Base-by-base conservation (phyloP, 2,329 filamentous ascomycete species). In the Xylaria polymorpha region DNA sequence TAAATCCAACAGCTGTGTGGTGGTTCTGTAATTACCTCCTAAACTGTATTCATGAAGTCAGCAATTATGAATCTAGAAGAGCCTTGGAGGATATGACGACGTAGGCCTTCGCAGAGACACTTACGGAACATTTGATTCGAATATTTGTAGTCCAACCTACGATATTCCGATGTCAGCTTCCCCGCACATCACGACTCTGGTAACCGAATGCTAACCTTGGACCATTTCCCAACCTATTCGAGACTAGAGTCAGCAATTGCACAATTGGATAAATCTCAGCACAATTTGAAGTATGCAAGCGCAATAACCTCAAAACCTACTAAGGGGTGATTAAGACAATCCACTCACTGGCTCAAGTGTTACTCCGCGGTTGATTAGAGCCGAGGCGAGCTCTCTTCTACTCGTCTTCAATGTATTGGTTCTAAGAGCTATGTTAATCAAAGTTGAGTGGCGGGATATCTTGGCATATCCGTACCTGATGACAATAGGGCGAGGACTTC, bases 371-470 rank as follows among this genome's bases (percentile, higher is more conserved):
- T 75, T 75, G 64, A 75, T 77, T 2, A 78, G 62, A 35, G 71
- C 72, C 41, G 67, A 73, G n/a, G 96, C 96, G 20, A 99, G 91
- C 71, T 97, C 94, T 76, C 89, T 84, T 61, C 89, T 85, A 78
- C 90, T 88, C 44, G 89, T 91, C 75, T 94, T 92, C 68, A 99
- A 88, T 9, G 95, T 99, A 82, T 99, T 99, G 71, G 96, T 98
- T 77, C 96, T 71, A 6, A 55, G 1, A 25, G 4, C 12, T 7
- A 43, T 12, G 57, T 70, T 65, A 68, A 48, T 10, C 35, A 41
- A 58, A 60, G 6, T 43, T 29, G 1, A 18, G 2, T 14, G 15
- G 15, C 15, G 25, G 25, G 18, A 9, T n/a, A 25, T 48, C 29
- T 10, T 25, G 6, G 25, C 15, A 43, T 43, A 41, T 44, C 15